Evolutionary conservation across 306 rosid genomes (phyloP).

Genomic region (Gillenia trifoliata): DNA sequence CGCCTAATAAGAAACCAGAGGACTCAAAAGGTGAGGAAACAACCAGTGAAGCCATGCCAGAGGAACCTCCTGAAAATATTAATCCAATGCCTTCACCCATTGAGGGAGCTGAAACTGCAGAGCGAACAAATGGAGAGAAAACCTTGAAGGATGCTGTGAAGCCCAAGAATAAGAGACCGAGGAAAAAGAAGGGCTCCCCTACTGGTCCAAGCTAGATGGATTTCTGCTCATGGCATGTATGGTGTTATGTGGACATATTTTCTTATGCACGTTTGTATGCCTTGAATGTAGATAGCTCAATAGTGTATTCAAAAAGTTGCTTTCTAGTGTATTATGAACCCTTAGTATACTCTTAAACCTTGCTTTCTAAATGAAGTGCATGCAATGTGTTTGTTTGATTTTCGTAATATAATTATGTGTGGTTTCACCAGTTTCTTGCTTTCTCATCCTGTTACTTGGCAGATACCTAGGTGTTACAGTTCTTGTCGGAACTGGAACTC

Average conservation of each 20-base stretch:
- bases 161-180: constrained; percentile 46
- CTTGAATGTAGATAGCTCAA: background rate
- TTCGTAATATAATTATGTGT: background rate
- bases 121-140: constrained; percentile 40
- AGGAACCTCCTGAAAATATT: constrained; percentile 37
- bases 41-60: constrained; percentile 19
- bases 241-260: background rate
- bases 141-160: constrained; percentile 82
- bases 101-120: constrained; percentile 21
- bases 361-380: background rate
- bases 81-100: constrained; percentile 24
- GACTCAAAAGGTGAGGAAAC: constrained; percentile 25
- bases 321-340: no score
- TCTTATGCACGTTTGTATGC: background rate
- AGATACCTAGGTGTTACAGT: background rate
- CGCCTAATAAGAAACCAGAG: constrained; percentile 25
- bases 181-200: constrained; percentile 48
- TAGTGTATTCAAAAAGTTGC: background rate
- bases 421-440: background rate
- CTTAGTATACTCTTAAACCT: no score
- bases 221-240: background rate
- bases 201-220: constrained; percentile 33
- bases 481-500: background rate
- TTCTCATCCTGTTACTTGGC: no score
- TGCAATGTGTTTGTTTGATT: background rate